These are phyloP conservation scores for Comarum palustre DNA, from an alignment of 306 rosid species.

Conservation along the genomic window DNA sequence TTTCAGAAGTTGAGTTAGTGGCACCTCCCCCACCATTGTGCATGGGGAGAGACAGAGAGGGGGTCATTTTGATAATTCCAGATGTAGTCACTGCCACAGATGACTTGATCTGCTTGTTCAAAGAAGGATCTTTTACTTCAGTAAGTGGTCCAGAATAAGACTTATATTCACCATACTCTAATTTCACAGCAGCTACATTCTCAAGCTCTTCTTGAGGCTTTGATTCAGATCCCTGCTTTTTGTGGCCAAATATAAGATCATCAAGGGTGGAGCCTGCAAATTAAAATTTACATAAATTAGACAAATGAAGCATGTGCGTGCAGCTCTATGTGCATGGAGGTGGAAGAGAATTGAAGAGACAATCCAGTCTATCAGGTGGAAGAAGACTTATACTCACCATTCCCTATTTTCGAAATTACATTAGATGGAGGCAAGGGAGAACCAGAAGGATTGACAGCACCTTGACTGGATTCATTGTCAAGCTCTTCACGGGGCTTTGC, in stretches of 20 bases:
- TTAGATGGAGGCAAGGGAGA: constrained; percentile 43
- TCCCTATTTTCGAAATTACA: constrained; percentile 30
- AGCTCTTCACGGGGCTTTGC: constrained; percentile 47
- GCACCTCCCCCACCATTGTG: constrained; percentile 20
- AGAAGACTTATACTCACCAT: constrained; percentile 29
- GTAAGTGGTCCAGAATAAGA: constrained; percentile 14
- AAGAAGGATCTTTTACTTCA: constrained; percentile 27
- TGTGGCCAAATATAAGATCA: constrained; percentile 43
- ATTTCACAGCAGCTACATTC: constrained; percentile 22
- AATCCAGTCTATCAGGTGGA: constrained; percentile 31
- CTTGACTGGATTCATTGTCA: constrained; percentile 33
- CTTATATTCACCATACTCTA: constrained; percentile 17
- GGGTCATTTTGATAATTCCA: constrained; percentile 37
- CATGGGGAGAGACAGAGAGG: constrained; percentile 17
- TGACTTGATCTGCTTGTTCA: constrained; percentile 11
- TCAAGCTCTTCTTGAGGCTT: constrained; percentile 45
- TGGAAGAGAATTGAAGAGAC: constrained; percentile 6
- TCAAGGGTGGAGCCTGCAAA: constrained; percentile 52
- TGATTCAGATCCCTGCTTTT: constrained; percentile 48
- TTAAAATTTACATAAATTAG: constrained; percentile 17
- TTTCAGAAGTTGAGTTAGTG: constrained; percentile 29
- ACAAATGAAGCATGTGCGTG: constrained; percentile 20
- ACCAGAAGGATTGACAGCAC: constrained; percentile 37
- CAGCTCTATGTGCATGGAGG: neutral
- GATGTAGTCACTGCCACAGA: constrained; percentile 29